These are phyloP conservation scores for Penicillium bialowiezense DNA, from an alignment of 495 filamentous ascomycete species.

Conservation along the genomic window DNA sequence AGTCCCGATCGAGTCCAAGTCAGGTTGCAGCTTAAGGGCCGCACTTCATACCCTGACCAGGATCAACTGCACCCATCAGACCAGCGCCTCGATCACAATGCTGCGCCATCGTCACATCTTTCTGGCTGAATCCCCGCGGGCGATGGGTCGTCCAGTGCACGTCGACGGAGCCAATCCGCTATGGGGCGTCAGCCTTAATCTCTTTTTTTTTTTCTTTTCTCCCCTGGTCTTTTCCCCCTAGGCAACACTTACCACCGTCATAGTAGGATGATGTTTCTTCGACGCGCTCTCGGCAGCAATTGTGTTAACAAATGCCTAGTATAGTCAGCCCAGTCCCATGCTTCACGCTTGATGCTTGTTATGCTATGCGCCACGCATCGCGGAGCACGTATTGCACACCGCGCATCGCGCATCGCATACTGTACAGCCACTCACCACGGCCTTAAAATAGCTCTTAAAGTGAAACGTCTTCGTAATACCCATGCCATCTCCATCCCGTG, in stretches of 20 bases:
- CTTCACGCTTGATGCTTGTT: too few species aligned
- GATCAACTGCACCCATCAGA: slow-evolving; percentile 37
- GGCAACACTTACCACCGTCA: slow-evolving; percentile 39
- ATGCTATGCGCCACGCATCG: not conserved
- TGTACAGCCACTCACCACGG: slow-evolving; percentile 30
- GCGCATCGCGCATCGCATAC: not conserved
- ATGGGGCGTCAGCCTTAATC: slow-evolving; percentile 8
- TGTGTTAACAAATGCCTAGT: slow-evolving; percentile 38
- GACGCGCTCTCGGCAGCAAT: slow-evolving; percentile 40
- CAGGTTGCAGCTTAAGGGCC: too few species aligned
- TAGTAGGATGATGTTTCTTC: slow-evolving; percentile 48
- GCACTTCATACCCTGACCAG: slow-evolving; percentile 38
- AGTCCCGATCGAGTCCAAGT: too few species aligned
- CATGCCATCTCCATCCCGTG: slow-evolving; percentile 34
- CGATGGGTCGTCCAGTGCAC: slow-evolving; percentile 72
- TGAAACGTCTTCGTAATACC: slow-evolving; percentile 44
- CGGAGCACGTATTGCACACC: not conserved
- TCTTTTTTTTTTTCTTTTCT: not conserved
- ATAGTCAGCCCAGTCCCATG: slow-evolving; percentile 1
- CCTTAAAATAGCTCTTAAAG: slow-evolving; percentile 47
- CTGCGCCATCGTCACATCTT: slow-evolving; percentile 63
- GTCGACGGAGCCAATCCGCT: slow-evolving; percentile 46
- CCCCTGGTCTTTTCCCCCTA: not conserved
- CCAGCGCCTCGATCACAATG: slow-evolving; percentile 60
- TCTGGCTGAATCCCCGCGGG: slow-evolving; percentile 65